Percentiles rank a stretch among this genome's conserved stretches.
These are phyloP conservation scores for Botrytis sinoallii DNA, from an alignment of 2,329 filamentous ascomycete genomes.

Conservation along the genomic window DNA sequence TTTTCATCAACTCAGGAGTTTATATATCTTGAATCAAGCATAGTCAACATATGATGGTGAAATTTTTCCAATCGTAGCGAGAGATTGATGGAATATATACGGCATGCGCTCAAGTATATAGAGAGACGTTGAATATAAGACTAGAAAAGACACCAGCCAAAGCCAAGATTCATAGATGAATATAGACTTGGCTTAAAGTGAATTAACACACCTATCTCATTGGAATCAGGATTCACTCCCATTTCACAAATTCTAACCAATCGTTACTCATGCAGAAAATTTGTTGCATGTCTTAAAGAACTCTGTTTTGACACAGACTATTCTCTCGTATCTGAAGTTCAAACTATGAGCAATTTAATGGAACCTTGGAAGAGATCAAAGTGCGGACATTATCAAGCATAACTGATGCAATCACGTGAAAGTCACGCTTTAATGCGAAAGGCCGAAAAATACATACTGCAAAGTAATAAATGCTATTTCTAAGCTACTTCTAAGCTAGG, in stretches of 20 bases:
- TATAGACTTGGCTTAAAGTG: not conserved
- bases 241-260: not conserved
- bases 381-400: not conserved
- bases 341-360: not conserved
- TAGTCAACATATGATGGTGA: not conserved
- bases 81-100: not conserved
- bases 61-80: not conserved
- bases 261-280: not conserved
- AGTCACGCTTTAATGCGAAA: not conserved
- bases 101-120: not conserved
- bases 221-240: not conserved
- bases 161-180: not conserved
- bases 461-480: not conserved
- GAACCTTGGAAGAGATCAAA: not conserved
- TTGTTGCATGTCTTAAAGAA: not conserved
- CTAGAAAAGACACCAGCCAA: not conserved
- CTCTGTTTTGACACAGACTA: not conserved
- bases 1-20: not conserved
- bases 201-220: not conserved
- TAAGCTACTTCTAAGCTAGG: not conserved
- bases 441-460: not conserved
- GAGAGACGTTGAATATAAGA: not conserved
- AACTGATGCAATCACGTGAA: not conserved
- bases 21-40: not conserved
- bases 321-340: not conserved